Base-by-base conservation (phyloP, 2,329 filamentous ascomycete species). In the Talaromyces amestolkiae region DNA sequence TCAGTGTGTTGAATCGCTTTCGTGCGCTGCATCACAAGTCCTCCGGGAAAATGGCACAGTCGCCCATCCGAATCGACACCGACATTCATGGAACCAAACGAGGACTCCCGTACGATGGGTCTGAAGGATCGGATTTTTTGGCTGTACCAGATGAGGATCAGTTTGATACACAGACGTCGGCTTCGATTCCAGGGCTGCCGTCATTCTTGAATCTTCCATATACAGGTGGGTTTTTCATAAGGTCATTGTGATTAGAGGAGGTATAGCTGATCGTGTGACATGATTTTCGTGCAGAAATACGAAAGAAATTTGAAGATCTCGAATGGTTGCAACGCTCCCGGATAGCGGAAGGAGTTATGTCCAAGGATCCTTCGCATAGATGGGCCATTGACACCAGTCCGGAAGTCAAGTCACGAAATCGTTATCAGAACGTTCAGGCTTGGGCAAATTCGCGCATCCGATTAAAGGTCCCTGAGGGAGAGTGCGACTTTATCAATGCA, bases 351-450 rank as follows among this genome's bases (percentile, higher is more conserved):
- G 82, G 79, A 56, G 72, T 76, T 45, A 72, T 79, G 69, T 73
- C 73, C 7, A 76, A 80, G 53, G 80, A 84, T 58, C 78, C 83
- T 24, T 75, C 78, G 13, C 84, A 85, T 61, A 81, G 81, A 68
- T 90, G 84, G 82, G 83, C 87, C 3, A 83, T 88, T 63, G 83
- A 90, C 59, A 79, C 78, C 33, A 83, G 84, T 27, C 81, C 85
- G 9, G 83, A 86, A 58, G 81, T 87, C 68, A 83, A 82, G 66
- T 76, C 79, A 41, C 85, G 94, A 70, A 96, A 98, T 77, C 89
- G 95, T 64, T 99, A 98, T 79, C 77, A 84, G 63, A 97, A 98
- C 74, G 92, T 99, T 68, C 90, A 93, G 74, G 92, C 93, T 0
- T 99, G 91, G 87, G 89, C 90, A 68, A 88, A 91, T 74, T 96